Conservation (phyloP, 2,329 filamentous ascomycete genomes). For the Mycosphaerelloides madeirae region DNA sequence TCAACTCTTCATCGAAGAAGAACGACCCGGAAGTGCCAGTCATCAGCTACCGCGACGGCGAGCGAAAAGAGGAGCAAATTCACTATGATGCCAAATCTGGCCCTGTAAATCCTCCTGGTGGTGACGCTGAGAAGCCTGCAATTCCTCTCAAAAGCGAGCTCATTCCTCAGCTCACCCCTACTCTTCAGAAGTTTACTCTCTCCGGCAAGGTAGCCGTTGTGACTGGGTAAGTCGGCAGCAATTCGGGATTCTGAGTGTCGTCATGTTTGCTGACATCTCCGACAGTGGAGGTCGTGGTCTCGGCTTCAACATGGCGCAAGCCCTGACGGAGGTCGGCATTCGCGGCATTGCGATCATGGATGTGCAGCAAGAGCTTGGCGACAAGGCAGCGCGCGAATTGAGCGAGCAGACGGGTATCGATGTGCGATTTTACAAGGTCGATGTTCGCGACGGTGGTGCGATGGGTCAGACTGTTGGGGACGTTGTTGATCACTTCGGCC, state of each 20-base stretch:
- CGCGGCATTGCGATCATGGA: slow-evolving; percentile 72
- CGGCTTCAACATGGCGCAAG: slow-evolving; percentile 74
- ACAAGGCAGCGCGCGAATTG: slow-evolving; percentile 63
- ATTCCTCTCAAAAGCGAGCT: slow-evolving; percentile 34
- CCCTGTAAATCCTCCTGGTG: slow-evolving; percentile 32
- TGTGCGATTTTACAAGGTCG: slow-evolving; percentile 72
- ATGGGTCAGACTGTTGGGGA: slow-evolving; percentile 66
- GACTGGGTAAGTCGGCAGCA: slow-evolving; percentile 54
- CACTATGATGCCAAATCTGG: slow-evolving; percentile 21
- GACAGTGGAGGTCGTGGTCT: slow-evolving; percentile 67
- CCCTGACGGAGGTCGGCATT: slow-evolving; percentile 69
- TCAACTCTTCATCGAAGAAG: slow-evolving; percentile 21
- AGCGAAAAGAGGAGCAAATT: slow-evolving; percentile 28
- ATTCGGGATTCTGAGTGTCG: neutral
- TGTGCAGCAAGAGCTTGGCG: slow-evolving; percentile 69
- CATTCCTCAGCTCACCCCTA: slow-evolving; percentile 54
- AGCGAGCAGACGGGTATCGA: slow-evolving; percentile 66
- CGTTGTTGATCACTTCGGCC: slow-evolving; percentile 62
- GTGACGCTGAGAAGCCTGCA: slow-evolving; percentile 30
- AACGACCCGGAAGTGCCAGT: slow-evolving; percentile 30
- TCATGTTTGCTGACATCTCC: slow-evolving; percentile 25
- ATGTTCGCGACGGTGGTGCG: slow-evolving; percentile 66
- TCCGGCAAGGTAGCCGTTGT: slow-evolving; percentile 60
- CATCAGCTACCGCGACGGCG: slow-evolving; percentile 29
- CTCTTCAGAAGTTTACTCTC: slow-evolving; percentile 64